phyloP scores from a whole-genome alignment of 805 yeast genomes.

The Pichia gijzeniarum region DNA sequence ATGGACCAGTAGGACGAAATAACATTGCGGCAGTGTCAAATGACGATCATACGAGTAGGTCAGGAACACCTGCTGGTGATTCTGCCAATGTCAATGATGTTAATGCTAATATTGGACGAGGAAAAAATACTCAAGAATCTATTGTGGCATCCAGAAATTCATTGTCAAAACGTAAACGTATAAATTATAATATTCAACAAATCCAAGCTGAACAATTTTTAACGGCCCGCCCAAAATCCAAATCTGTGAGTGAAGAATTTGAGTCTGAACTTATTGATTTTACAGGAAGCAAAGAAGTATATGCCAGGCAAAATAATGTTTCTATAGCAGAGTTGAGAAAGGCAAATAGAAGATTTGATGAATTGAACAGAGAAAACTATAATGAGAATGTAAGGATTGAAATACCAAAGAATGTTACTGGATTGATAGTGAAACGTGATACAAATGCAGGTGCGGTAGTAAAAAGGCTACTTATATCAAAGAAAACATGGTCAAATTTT shows the following conservation, averaged over 20 bases:
- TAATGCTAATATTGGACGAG: background rate
- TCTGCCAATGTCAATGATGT: background rate
- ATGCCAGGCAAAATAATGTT: constrained; percentile 5
- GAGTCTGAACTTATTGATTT: constrained; percentile 13
- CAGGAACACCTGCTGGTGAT: background rate
- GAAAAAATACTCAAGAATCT: too few species aligned
- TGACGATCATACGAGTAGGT: background rate
- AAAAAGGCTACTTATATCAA: constrained; percentile 34
- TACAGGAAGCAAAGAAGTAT: constrained; percentile 8
- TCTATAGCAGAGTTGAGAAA: constrained; percentile 29
- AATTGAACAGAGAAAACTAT: constrained; percentile 39
- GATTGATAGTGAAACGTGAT: constrained; percentile 13
- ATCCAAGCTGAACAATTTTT: constrained; percentile 26
- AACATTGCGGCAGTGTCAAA: background rate
- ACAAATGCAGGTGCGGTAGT: constrained; percentile 30
- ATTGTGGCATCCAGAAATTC: background rate
- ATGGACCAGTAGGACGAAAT: background rate
- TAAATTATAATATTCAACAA: constrained; percentile 31
- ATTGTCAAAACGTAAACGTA: constrained; percentile 24
- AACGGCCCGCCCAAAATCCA: constrained; percentile 9
- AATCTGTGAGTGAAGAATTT: constrained; percentile 14
- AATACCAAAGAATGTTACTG: constrained; percentile 30
- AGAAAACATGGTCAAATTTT: constrained; percentile 36
- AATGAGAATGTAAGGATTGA: constrained; percentile 34
- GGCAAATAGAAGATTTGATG: constrained; percentile 34